Percentiles rank a stretch among this genome's conserved stretches.
Evolutionary conservation across 129 eudicot genomes (phyloP).

Genomic region (Flaveria bidentis): DNA sequence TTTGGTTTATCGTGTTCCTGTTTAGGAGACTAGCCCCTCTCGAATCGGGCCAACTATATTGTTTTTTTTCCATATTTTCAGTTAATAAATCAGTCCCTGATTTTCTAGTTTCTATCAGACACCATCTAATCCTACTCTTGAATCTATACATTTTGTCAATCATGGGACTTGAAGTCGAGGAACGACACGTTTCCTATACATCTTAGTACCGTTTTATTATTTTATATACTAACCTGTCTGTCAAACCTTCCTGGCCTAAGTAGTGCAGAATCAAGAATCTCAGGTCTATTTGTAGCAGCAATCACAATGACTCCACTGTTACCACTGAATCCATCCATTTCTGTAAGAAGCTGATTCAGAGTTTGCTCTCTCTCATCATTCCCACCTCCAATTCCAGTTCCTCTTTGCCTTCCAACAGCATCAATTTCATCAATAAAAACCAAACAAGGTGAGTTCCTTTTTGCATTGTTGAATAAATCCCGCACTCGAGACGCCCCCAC

Average conservation of each 20-base stretch:
- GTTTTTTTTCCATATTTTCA: too few species aligned
- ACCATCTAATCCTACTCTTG: too few species aligned
- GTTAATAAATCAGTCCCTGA: too few species aligned
- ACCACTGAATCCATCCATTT: slow-evolving; percentile 77
- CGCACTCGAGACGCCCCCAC: slow-evolving; percentile 82
- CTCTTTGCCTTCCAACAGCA: slow-evolving; percentile 83
- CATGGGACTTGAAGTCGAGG: too few species aligned
- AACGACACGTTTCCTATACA: too few species aligned
- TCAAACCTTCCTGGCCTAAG: slow-evolving; percentile 90
- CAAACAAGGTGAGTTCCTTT: slow-evolving; percentile 62
- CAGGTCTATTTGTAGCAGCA: slow-evolving; percentile 90
- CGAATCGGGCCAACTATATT: too few species aligned
- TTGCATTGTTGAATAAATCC: slow-evolving; percentile 74
- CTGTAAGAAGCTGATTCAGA: slow-evolving; percentile 70
- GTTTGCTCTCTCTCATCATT: slow-evolving; percentile 85
- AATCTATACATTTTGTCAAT: too few species aligned
- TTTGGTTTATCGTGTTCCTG: too few species aligned
- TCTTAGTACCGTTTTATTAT: too few species aligned
- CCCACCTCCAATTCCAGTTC: slow-evolving; percentile 85
- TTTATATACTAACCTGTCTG: slow-evolving; percentile 53
- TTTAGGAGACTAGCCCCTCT: too few species aligned
- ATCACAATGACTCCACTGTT: slow-evolving; percentile 73
- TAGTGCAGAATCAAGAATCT: slow-evolving; percentile 81
- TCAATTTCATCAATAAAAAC: slow-evolving; percentile 82
- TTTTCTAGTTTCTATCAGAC: too few species aligned